These are phyloP conservation scores for Haematococcus sp. DNA, from an alignment of 139 green algal genomes.

Conservation along the genomic window DNA sequence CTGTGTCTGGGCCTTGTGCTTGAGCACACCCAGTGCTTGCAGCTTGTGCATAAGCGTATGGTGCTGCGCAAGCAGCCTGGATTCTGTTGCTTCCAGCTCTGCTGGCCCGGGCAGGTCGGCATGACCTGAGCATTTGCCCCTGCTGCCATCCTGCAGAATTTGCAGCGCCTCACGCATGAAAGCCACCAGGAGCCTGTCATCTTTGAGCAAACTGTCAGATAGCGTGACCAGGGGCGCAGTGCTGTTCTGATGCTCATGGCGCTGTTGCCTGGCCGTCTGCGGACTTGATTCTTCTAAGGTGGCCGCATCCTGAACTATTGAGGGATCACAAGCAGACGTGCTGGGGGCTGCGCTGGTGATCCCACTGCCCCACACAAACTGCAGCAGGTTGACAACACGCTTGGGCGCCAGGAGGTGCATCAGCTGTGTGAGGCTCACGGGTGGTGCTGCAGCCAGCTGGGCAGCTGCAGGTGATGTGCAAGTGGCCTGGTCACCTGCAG, in stretches of 20 bases:
- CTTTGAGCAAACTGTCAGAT: background rate
- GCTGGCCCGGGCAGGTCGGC: background rate
- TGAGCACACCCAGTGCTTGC: too few relatives aligned
- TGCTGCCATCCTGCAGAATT: background rate
- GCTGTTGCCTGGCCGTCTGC: too few relatives aligned
- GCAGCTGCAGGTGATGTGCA: background rate
- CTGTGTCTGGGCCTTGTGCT: too few relatives aligned
- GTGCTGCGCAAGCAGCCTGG: background rate
- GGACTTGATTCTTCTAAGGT: too few relatives aligned
- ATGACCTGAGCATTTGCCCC: background rate
- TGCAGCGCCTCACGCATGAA: conserved; percentile 5
- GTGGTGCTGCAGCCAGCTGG: background rate
- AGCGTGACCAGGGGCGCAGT: background rate
- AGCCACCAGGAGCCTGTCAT: background rate
- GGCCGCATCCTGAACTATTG: too few relatives aligned
- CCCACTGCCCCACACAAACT: conserved; percentile 6
- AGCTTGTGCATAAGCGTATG: background rate
- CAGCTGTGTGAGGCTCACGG: background rate
- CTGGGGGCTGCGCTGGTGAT: background rate
- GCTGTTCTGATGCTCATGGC: too few relatives aligned
- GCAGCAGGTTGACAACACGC: background rate
- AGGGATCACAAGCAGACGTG: too few relatives aligned
- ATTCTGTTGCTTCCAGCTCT: background rate
- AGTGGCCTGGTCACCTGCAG: background rate
- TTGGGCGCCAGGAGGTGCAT: background rate